phyloP scores from a whole-genome alignment of 768 basidiomycete genomes.

The Jaapia argillacea region DNA sequence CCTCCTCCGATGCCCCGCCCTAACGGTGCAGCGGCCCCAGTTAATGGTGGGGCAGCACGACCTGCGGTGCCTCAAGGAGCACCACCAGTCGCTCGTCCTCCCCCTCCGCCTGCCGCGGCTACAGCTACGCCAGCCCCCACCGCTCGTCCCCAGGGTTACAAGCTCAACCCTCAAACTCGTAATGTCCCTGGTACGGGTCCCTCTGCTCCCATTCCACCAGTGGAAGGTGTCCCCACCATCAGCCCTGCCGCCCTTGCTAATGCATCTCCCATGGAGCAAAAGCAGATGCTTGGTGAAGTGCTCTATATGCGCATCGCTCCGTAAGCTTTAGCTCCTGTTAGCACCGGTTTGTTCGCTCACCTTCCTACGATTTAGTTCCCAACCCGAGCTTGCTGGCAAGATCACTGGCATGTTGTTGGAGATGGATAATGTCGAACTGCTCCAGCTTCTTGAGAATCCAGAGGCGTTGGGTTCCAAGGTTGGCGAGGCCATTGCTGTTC shows the following conservation, averaged over 20 bases:
- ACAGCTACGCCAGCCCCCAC: conserved; percentile 36
- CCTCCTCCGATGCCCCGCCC: conserved; percentile 53
- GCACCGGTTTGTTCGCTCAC: conserved; percentile 4
- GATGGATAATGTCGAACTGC: conserved; percentile 94
- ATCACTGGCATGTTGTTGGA: conserved; percentile 98
- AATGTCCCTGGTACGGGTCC: conserved; percentile 19
- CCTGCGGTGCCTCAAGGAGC: conserved; percentile 41
- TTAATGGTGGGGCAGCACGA: conserved; percentile 41
- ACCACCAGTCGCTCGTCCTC: conserved; percentile 39
- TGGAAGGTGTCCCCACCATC: conserved; percentile 44
- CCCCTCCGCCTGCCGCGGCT: conserved; percentile 35
- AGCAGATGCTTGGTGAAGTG: conserved; percentile 97
- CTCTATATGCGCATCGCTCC: conserved; percentile 84
- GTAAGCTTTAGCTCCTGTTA: conserved; percentile 36
- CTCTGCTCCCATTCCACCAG: conserved; percentile 31
- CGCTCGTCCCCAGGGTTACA: conserved; percentile 25
- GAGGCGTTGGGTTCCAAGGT: conserved; percentile 88
- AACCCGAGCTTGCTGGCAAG: conserved; percentile 95
- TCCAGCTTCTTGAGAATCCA: conserved; percentile 75
- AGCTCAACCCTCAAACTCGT: conserved; percentile 22
- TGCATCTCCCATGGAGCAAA: conserved; percentile 76
- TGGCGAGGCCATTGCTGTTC: conserved; percentile 80
- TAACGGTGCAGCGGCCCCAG: conserved; percentile 44
- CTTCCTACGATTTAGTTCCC: conserved; percentile 33
- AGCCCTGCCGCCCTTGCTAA: conserved; percentile 51